These are phyloP conservation scores for Blechomonas ayalai DNA, from an alignment of 208 protist genomes.

Conservation along the genomic window DNA sequence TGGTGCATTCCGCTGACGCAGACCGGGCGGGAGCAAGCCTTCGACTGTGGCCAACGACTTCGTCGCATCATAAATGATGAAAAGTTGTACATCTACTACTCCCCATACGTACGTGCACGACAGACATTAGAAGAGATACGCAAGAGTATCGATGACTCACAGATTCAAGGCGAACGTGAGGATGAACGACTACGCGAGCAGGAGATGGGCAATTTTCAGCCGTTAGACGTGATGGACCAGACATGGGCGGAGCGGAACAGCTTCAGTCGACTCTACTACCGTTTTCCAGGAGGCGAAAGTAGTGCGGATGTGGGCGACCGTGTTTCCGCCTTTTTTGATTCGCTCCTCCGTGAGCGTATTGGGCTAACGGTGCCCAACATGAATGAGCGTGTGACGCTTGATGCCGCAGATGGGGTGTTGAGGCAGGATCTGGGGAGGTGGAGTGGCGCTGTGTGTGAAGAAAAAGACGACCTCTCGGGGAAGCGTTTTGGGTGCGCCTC, in stretches of 20 bases:
- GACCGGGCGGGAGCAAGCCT: constrained; percentile 70
- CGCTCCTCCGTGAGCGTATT: constrained; percentile 63
- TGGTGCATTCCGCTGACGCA: constrained; percentile 85
- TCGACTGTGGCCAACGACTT: constrained; percentile 71
- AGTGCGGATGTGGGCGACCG: constrained; percentile 89
- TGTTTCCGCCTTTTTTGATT: constrained; percentile 85
- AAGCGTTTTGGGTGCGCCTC: neutral
- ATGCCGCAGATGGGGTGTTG: constrained; percentile 8
- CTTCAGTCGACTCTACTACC: constrained; percentile 88
- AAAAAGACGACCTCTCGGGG: neutral
- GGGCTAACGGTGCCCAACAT: constrained; percentile 57
- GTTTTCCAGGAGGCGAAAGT: constrained; percentile 87
- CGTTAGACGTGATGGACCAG: constrained; percentile 57
- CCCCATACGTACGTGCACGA: constrained; percentile 76
- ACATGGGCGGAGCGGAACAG: constrained; percentile 57
- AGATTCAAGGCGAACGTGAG: constrained; percentile 83
- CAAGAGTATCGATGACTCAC: constrained; percentile 42
- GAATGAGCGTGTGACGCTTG: constrained; percentile 21
- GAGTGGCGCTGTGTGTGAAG: constrained; percentile 3
- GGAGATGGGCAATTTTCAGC: constrained; percentile 92
- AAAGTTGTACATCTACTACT: constrained; percentile 84
- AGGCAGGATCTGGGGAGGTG: constrained; percentile 8
- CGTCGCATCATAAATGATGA: constrained; percentile 72
- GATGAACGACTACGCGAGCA: constrained; percentile 92
- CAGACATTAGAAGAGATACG: constrained; percentile 84